Percentiles rank a stretch among this genome's conserved stretches.
Evolutionary conservation across 345 rosid genomes (phyloP).

Genomic region (Passiflora organensis): DNA sequence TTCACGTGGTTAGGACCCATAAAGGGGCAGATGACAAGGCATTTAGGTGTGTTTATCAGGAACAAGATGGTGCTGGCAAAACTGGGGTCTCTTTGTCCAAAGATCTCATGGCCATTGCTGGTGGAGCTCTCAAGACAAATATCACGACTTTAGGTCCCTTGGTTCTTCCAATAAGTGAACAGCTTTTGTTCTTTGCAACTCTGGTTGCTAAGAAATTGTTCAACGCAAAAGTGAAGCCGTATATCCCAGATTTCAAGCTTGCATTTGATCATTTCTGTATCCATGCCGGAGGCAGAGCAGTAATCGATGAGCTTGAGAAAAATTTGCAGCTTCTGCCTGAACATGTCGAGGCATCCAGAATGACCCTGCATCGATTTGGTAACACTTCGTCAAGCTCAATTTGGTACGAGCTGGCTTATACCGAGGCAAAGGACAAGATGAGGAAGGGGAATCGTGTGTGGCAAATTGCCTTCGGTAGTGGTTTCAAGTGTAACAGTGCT

Average conservation of each 20-base stretch:
- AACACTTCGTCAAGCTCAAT: slow-evolving; percentile 92
- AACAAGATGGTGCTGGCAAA: slow-evolving; percentile 71
- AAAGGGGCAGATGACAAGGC: slow-evolving; percentile 87
- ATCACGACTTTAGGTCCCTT: slow-evolving; percentile 88
- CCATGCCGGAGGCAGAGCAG: slow-evolving; percentile 86
- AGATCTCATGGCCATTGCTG: slow-evolving; percentile 89
- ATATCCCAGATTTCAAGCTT: slow-evolving; percentile 90
- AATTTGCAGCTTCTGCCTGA: slow-evolving; percentile 64
- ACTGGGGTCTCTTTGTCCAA: slow-evolving; percentile 84
- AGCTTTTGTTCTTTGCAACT: slow-evolving; percentile 69
- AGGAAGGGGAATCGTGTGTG: slow-evolving; percentile 73
- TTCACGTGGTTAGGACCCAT: slow-evolving; percentile 87
- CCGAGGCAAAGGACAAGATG: slow-evolving; percentile 75
- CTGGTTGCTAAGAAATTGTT: slow-evolving; percentile 57
- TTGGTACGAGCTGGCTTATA: slow-evolving; percentile 89
- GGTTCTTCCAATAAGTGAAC: slow-evolving; percentile 89
- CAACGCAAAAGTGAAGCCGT: slow-evolving; percentile 63
- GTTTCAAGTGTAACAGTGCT: slow-evolving; percentile 82
- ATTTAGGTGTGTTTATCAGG: slow-evolving; percentile 78
- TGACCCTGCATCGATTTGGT: slow-evolving; percentile 85
- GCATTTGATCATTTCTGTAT: slow-evolving; percentile 91
- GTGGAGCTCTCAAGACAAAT: slow-evolving; percentile 75
- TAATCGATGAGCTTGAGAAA: slow-evolving; percentile 95
- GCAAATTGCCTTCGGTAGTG: slow-evolving; percentile 92
- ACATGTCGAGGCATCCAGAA: slow-evolving; percentile 79